These are phyloP conservation scores for Cruciata laevipes DNA, from an alignment of 257 asterid species.

Conservation along the genomic window DNA sequence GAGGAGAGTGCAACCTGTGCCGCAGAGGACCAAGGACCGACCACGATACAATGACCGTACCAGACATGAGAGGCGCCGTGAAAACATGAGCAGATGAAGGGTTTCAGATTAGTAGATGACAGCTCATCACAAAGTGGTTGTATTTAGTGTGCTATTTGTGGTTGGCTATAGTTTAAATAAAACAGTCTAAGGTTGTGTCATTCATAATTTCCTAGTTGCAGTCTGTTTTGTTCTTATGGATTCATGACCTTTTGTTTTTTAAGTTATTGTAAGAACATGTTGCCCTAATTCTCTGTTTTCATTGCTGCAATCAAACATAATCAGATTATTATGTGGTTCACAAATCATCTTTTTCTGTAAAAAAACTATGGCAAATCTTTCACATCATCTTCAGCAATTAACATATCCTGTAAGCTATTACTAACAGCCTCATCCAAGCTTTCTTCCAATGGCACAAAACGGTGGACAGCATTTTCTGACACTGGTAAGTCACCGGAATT, in stretches of 20 bases:
- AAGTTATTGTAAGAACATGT: neutral
- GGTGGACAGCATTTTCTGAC: neutral
- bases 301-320: neutral
- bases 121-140: constrained; percentile 6
- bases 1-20: constrained; percentile 91
- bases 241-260: neutral
- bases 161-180: neutral
- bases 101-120: constrained; percentile 7
- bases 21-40: constrained; percentile 81
- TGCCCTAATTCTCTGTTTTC: neutral
- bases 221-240: neutral
- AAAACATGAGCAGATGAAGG: constrained; percentile 41
- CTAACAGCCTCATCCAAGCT: neutral
- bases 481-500: neutral
- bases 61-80: constrained; percentile 76
- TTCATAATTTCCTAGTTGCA: neutral
- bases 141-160: neutral
- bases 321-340: neutral
- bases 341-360: too few relatives aligned
- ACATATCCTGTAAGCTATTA: neutral
- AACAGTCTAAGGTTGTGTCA: neutral
- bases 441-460: neutral
- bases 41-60: constrained; percentile 92
- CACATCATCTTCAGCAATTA: neutral
- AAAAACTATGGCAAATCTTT: neutral